Percentiles rank a stretch among this genome's conserved stretches.
phyloP scores from a whole-genome alignment of 1,139 yeast genomes.

The Yamadazyma membranifaciens region DNA sequence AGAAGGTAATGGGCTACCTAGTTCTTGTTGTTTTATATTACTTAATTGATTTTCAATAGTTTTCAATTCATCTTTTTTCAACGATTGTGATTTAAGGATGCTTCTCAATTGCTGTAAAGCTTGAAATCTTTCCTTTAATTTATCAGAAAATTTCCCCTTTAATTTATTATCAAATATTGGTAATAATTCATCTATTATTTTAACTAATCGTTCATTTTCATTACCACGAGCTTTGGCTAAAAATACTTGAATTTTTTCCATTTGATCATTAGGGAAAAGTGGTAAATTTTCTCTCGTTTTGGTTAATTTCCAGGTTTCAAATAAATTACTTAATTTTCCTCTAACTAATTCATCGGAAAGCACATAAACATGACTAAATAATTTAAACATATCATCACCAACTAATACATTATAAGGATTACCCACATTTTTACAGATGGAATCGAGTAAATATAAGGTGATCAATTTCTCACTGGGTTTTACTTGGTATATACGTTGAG shows the following conservation, averaged over 20 bases:
- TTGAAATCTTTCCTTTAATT: conserved; percentile 35
- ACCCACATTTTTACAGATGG: conserved; percentile 91
- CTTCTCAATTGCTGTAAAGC: conserved; percentile 44
- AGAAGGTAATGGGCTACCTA: conserved; percentile 11
- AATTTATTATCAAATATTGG: conserved; percentile 37
- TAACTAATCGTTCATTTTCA: conserved; percentile 30
- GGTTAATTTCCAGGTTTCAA: conserved; percentile 77
- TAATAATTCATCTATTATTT: conserved; percentile 43
- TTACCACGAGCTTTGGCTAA: conserved; percentile 40
- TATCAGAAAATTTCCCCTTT: conserved; percentile 27
- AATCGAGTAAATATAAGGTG: conserved; percentile 81
- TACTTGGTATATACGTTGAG: conserved; percentile 51
- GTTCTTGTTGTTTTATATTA: conserved; percentile 36
- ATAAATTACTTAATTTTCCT: conserved; percentile 69
- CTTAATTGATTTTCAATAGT: conserved; percentile 39
- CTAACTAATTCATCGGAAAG: conserved; percentile 70
- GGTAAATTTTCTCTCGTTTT: conserved; percentile 60
- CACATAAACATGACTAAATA: conserved; percentile 76
- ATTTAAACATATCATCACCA: conserved; percentile 61
- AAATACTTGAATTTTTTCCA: conserved; percentile 73
- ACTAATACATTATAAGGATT: conserved; percentile 79
- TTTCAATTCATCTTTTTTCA: conserved; percentile 41
- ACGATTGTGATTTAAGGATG: conserved; percentile 36
- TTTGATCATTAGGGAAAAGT: conserved; percentile 68
- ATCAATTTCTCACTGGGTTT: conserved; percentile 82